Evolutionary conservation across 2,329 filamentous ascomycete genomes (phyloP).

Genomic region (Capronia epimyces): DNA sequence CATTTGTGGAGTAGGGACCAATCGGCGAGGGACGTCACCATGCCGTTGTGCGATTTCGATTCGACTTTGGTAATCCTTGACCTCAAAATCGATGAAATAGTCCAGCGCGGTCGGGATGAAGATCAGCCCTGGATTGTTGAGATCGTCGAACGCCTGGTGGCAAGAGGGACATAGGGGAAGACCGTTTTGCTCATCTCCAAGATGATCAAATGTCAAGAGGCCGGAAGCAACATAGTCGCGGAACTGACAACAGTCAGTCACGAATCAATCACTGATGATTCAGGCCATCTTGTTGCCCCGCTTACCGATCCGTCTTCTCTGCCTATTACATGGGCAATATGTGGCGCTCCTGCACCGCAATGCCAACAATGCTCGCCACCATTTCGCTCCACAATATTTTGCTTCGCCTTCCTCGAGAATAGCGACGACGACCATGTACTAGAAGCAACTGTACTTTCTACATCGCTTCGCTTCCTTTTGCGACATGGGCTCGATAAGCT

Average conservation of each 20-base stretch:
- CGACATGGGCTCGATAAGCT: conserved; percentile 7
- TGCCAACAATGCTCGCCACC: conserved; percentile 9
- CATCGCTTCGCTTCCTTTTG: conserved; percentile 8
- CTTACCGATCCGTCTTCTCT: conserved; percentile 9
- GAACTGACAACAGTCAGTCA: conserved; percentile 6
- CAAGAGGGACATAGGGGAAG: conserved; percentile 25
- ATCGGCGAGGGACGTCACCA: conserved; percentile 7
- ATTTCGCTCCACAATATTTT: conserved; percentile 9
- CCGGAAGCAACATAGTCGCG: conserved; percentile 4
- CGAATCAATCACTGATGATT: background rate
- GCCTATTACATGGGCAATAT: conserved; percentile 2
- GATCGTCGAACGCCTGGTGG: conserved; percentile 19
- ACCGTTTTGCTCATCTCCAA: conserved; percentile 18
- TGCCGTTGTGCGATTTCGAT: conserved; percentile 3
- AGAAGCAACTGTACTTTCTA: conserved; percentile 5
- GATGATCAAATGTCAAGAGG: conserved; percentile 9
- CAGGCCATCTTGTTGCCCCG: background rate
- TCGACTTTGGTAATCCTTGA: conserved; percentile 14
- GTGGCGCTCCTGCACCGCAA: conserved; percentile 7
- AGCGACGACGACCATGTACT: conserved; percentile 6
- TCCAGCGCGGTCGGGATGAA: conserved; percentile 25
- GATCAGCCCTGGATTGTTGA: conserved; percentile 16
- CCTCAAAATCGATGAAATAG: conserved; percentile 27
- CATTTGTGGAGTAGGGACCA: conserved; percentile 12
- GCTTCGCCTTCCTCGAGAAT: conserved; percentile 10